A percentile compares a stretch with the other conserved stretches of the same genome.
These are phyloP conservation scores for Hypholoma sublateritium DNA, from an alignment of 768 basidiomycete species.

Conservation along the genomic window DNA sequence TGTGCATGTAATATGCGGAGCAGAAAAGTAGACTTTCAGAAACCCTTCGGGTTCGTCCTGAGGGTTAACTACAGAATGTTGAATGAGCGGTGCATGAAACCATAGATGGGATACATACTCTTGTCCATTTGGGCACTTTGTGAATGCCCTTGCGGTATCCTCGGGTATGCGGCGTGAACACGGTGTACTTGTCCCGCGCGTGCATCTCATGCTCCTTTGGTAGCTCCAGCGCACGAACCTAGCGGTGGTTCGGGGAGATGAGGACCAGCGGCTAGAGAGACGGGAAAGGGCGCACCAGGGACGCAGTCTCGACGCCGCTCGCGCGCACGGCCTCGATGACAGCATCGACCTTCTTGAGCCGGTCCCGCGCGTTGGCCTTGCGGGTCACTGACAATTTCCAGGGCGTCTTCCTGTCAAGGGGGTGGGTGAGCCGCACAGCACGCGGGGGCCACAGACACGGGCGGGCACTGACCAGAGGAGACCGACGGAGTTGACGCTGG, in stretches of 20 bases:
- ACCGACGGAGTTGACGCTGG: constrained; percentile 66
- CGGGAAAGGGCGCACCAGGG: constrained; percentile 58
- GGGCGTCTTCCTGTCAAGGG: constrained; percentile 77
- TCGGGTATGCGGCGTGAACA: constrained; percentile 65
- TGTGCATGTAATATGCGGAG: constrained; percentile 5
- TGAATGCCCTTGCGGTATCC: constrained; percentile 95
- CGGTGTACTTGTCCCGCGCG: constrained; percentile 92
- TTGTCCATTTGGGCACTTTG: constrained; percentile 96
- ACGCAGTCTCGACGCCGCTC: constrained; percentile 75
- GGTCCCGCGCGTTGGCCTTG: constrained; percentile 86
- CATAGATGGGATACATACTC: constrained; percentile 49
- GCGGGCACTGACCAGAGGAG: constrained; percentile 73
- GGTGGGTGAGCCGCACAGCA: constrained; percentile 3
- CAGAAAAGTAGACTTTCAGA: constrained; percentile 44
- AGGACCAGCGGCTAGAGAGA: background rate
- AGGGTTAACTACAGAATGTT: constrained; percentile 63
- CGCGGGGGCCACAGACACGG: background rate
- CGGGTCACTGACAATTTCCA: constrained; percentile 91
- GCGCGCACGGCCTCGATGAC: constrained; percentile 87
- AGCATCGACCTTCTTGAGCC: constrained; percentile 90
- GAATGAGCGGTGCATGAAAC: background rate
- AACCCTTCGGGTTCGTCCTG: constrained; percentile 88
- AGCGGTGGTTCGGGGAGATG: background rate
- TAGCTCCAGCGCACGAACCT: constrained; percentile 76
- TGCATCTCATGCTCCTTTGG: constrained; percentile 95